Base-by-base conservation (phyloP, 1,284 basidiomycete species). In the Volvariella volvacea region DNA sequence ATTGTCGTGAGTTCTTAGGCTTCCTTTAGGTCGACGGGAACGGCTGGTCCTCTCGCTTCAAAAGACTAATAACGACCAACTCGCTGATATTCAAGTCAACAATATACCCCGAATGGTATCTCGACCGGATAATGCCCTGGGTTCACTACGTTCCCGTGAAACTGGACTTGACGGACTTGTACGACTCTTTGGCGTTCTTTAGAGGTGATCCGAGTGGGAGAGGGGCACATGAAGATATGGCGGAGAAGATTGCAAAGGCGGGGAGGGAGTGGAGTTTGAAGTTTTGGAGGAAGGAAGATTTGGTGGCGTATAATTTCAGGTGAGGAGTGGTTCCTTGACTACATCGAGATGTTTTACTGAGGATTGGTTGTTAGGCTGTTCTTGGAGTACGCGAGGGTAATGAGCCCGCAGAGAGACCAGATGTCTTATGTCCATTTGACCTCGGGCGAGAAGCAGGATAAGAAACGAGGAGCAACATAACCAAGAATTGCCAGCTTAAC, bases 31-130 rank as follows among this genome's bases (percentile, higher is more conserved):
- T 78, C 10, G 81, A 85, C 52, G 83, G 83, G 1, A 80, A 85
- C 46, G 82, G 75, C 0, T 85, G 82, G 81, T 81, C 77, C 2
- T 74, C 78, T 22, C 71, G 83, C 6, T 86, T 83, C 60, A 80
- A 82, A 53, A 66, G 81, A 1, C 64, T 85, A 3, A 74, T 85
- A 46, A 73, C 75, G 8, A 76, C 76, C 20, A 78, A 82, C 44
- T 70, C 79, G 1, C 63, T 83, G 33, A 60, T 85, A 4, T 77
- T 86, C 62, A 86, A 85, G 54, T 65, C 75, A 2, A 84, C 83
- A 0, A 68, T 85, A 36, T 84, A 79, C 52, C 82, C 81, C 1
- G 82, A 85, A 59, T 85, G 80, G 81, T 66, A 59, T 39, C 53
- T 51, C 2, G 65, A 76, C 41, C 67, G 71, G 15, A 60, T 75